Base-by-base conservation (phyloP, 2,329 filamentous ascomycete species). In the Trichoderma arundinaceum region DNA sequence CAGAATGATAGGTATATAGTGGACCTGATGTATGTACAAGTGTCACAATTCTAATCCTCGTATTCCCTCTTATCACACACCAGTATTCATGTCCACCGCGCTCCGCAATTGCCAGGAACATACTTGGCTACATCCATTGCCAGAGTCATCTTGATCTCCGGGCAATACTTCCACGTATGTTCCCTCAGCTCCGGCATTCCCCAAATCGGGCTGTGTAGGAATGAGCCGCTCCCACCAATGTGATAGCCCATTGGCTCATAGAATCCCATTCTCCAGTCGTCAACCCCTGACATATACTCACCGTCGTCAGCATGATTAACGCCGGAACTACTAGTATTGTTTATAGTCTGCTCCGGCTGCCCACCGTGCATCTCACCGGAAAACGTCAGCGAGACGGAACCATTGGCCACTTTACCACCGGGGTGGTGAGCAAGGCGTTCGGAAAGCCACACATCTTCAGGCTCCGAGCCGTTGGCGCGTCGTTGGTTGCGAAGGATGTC, bases 221-320 rank as follows among this genome's bases (percentile, higher is more conserved):
- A 78, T 12, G 71, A 71, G 54, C 84, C 84, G 62, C 80, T 80
- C 7, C 80, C 80, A 22, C 83, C 84, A 1, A 82, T 84, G 71
- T 87, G 84, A 72, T 85, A 87, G 49, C 85, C 85, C 84, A 87
- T 84, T 13, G 85, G 84, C 71, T 85, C 80, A 71, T 85, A 85
- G 70, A 80, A 82, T 13, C 83, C 82, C n/a, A 80, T 71, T 15
- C 83, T 78, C 80, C 81, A 84, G 71, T 81, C 78, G 71, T 84
- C 82, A 44, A 84, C 73, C 7, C 78, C 82, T 48, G 76, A 68
- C 43, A 82, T 73, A 48, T 76, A 74, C 32, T 76, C 74, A 39
- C 74, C 75, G 7, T 71, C 68, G 19, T 9, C 19, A 22, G 6
- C 74, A 39, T 74, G 76, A 7, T 71, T 66, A n/a, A 4, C 22